Evolutionary conservation across 2,329 filamentous ascomycete species (phyloP), one percentile per base, ranked within the genome.

Genomic region (Endothia cerciana): DNA sequence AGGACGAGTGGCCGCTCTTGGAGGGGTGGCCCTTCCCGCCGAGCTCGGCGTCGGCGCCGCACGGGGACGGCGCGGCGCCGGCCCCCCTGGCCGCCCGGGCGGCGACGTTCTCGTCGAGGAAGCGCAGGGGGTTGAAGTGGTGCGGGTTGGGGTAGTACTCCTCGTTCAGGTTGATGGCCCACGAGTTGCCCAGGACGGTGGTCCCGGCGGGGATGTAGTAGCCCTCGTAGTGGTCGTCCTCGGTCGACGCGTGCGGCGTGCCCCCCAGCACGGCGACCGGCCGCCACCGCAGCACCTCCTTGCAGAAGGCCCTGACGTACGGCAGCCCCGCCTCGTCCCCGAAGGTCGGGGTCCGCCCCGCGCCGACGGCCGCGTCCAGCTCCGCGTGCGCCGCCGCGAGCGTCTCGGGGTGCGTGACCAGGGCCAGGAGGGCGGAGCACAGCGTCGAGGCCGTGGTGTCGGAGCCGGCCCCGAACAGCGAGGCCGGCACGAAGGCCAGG

Each of bases 401-500:
- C 0, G 77, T 76, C 7, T 80, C 76, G 0, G 82, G 82, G 67
- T 81, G 81, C 0, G 81, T 77, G 36, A 81, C 73, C 51, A 83
- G 77, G 0, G 82, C 82, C 4, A 82, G 75, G 11, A 83, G 76
- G 25, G 82, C 82, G 19, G 77, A 79, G 66, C 80, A 81, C 25
- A 85, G 74, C 0, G 80, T 82, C 17, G 78, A 80, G 0, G 81
- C 79, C 0, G 82, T 84, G 0, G 83, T 85, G 67, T 85, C 83
- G 4, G 77, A 83, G 36, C 83, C 79, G 13, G 81, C 83, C 36
- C 82, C 82, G 65, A 82, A 81, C 7, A 83, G 60, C 7, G 69
- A 69, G 0, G 70, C 67, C 72, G 80, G 76, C 6, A 82, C 75
- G 70, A 80, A 82, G 3, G 78, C 77, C 64, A 82, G 77, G 68